These are phyloP conservation scores for Talaromyces ruber DNA, from an alignment of 495 filamentous ascomycete genomes.

Conservation along the genomic window DNA sequence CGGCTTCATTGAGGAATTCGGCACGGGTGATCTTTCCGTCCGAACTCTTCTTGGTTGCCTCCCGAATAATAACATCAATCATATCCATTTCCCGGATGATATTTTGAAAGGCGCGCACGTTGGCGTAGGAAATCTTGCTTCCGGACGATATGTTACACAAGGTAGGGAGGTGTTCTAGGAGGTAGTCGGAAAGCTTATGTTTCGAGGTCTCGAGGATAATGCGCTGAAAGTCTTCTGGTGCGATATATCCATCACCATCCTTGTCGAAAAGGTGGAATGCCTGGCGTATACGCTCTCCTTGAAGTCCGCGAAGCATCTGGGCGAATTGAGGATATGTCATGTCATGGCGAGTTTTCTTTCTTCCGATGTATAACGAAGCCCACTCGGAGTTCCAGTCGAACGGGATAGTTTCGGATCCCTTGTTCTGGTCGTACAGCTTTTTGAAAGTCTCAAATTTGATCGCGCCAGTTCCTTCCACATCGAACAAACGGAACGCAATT, in stretches of 20 bases:
- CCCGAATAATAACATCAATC: constrained; percentile 83
- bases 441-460: constrained; percentile 86
- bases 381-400: constrained; percentile 97
- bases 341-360: constrained; percentile 71
- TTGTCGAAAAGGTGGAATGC: constrained; percentile 90
- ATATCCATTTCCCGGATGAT: constrained; percentile 96
- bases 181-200: constrained; percentile 95
- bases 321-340: constrained; percentile 96
- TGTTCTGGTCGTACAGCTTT: constrained; percentile 71
- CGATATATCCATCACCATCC: constrained; percentile 93
- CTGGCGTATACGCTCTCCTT: constrained; percentile 91
- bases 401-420: constrained; percentile 69
- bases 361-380: constrained; percentile 89
- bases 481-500: constrained; percentile 95
- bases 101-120: constrained; percentile 95
- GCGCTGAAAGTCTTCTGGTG: constrained; percentile 90
- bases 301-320: constrained; percentile 92
- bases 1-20: constrained; percentile 92
- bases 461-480: constrained; percentile 66
- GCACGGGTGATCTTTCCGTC: constrained; percentile 91
- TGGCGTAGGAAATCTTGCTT: constrained; percentile 93
- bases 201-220: constrained; percentile 90
- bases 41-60: constrained; percentile 69
- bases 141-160: constrained; percentile 91
- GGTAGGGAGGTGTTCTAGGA: constrained; percentile 86